These are phyloP conservation scores for Epithemia pelagica DNA, from an alignment of 108 stramenopile genomes.

Conservation along the genomic window DNA sequence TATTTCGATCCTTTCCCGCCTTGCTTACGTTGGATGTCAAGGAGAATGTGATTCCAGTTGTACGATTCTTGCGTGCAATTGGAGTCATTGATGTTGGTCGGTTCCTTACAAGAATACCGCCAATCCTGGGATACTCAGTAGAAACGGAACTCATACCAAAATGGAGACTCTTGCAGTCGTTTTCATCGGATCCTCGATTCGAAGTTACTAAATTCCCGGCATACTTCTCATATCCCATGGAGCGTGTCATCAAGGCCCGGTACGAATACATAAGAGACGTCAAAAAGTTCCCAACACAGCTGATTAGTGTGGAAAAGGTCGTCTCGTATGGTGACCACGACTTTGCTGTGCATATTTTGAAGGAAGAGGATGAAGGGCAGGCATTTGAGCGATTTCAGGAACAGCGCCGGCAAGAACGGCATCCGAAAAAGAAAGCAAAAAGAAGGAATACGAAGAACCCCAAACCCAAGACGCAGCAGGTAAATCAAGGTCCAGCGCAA, in stretches of 20 bases:
- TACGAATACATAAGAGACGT: constrained; percentile 54
- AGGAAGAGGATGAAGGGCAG: constrained; percentile 51
- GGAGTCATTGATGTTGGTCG: constrained; percentile 61
- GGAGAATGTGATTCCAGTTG: constrained; percentile 53
- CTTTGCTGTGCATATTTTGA: constrained; percentile 55
- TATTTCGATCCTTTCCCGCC: constrained; percentile 65
- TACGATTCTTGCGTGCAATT: constrained; percentile 44
- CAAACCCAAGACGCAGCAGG: neutral
- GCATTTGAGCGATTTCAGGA: constrained; percentile 38
- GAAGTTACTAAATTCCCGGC: constrained; percentile 66
- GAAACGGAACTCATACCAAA: constrained; percentile 66
- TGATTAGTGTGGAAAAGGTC: constrained; percentile 48
- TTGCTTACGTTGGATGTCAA: constrained; percentile 49
- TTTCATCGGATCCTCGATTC: constrained; percentile 51
- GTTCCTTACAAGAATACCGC: constrained; percentile 64
- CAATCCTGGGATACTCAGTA: constrained; percentile 70
- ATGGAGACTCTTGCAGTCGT: constrained; percentile 56
- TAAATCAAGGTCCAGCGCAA: neutral
- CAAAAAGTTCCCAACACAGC: constrained; percentile 46
- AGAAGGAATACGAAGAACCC: neutral
- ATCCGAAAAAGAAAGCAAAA: constrained; percentile 18
- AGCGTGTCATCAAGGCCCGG: constrained; percentile 55
- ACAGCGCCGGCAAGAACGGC: constrained; percentile 16
- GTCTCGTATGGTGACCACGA: constrained; percentile 68
- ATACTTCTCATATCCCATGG: constrained; percentile 79